Conservation (phyloP, 116 monocot species). For the Zostera marina region DNA sequence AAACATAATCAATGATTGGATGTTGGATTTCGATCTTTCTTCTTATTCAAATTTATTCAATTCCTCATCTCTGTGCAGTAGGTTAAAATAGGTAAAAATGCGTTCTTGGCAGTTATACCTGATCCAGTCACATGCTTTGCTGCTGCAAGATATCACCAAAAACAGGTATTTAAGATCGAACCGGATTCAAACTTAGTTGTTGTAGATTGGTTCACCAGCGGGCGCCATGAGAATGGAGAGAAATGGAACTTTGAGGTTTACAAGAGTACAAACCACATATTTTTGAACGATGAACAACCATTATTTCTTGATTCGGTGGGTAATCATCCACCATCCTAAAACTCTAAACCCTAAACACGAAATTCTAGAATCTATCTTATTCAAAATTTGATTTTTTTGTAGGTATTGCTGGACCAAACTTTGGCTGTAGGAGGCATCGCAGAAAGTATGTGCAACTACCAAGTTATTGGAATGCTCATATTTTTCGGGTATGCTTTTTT, state of each 20-base stretch:
- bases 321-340: neutral
- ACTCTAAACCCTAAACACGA: neutral
- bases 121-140: constrained; percentile 96
- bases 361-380: neutral
- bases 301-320: constrained; percentile 83
- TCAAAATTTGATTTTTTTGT: constrained; percentile 12
- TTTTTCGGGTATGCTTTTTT: constrained; percentile 42
- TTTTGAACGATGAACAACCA: constrained; percentile 40
- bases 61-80: constrained; percentile 29
- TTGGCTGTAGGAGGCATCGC: constrained; percentile 26
- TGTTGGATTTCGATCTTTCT: neutral
- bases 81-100: constrained; percentile 57
- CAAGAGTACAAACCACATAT: constrained; percentile 72
- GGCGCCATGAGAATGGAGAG: constrained; percentile 88
- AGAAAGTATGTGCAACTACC: constrained; percentile 69
- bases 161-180: constrained; percentile 52
- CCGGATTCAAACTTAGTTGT: constrained; percentile 65
- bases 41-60: too few relatives aligned
- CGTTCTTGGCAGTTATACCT: constrained; percentile 72
- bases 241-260: constrained; percentile 77
- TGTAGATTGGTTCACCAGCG: constrained; percentile 97
- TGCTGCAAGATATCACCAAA: constrained; percentile 71
- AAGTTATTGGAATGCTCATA: constrained; percentile 77
- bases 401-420: constrained; percentile 65
- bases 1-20: neutral